These are phyloP conservation scores for Sugiyamaella grinbergsii DNA, from an alignment of 1,139 yeast species.

Conservation along the genomic window DNA sequence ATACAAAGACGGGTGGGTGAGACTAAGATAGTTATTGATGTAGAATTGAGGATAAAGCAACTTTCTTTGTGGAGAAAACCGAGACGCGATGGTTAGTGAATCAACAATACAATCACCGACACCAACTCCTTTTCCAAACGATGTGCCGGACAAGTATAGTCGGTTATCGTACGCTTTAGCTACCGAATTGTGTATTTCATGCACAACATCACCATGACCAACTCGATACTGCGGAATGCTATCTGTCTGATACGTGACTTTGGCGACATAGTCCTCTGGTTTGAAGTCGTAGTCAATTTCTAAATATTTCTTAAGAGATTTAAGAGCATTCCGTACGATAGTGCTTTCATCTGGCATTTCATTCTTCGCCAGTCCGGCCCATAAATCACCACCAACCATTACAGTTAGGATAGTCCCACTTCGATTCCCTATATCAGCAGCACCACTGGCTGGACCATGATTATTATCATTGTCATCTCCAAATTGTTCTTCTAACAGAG, in stretches of 20 bases:
- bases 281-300: slow-evolving; percentile 45
- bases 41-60: slow-evolving; percentile 39
- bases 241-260: slow-evolving; percentile 45
- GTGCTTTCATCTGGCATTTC: slow-evolving; percentile 52
- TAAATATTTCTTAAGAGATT: slow-evolving; percentile 54
- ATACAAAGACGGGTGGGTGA: slow-evolving; percentile 31
- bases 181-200: slow-evolving; percentile 44
- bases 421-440: slow-evolving; percentile 1
- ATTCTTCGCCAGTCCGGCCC: slow-evolving; percentile 40
- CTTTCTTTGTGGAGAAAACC: slow-evolving; percentile 40
- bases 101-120: slow-evolving; percentile 83
- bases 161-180: slow-evolving; percentile 46
- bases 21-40: slow-evolving; percentile 32
- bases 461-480: slow-evolving; percentile 7
- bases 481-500: slow-evolving; percentile 23
- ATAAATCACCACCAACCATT: slow-evolving; percentile 86
- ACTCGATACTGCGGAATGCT: slow-evolving; percentile 84
- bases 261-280: slow-evolving; percentile 41
- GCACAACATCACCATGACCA: slow-evolving; percentile 60
- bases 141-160: slow-evolving; percentile 75
- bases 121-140: slow-evolving; percentile 81
- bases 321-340: slow-evolving; percentile 50
- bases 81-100: slow-evolving; percentile 58
- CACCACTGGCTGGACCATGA: not conserved
- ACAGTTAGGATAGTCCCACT: slow-evolving; percentile 71